Evolutionary conservation across 2,329 filamentous ascomycete genomes (phyloP).

Genomic region (Monosporascus sp.): DNA sequence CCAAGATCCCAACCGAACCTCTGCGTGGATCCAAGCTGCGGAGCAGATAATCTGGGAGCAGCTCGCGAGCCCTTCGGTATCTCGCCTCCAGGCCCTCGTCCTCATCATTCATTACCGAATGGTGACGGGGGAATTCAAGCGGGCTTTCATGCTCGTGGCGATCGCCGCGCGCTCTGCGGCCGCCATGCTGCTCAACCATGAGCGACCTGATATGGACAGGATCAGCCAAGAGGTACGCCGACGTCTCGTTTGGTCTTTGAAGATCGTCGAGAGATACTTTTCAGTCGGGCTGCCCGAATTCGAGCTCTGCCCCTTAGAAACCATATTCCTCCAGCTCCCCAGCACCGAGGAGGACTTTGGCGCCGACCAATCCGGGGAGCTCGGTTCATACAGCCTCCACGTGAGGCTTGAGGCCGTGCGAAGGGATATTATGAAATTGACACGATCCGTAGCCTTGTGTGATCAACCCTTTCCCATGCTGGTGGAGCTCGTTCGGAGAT

Average conservation of each 20-base stretch:
- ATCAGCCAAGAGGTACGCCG: conserved; percentile 38
- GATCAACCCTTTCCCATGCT: conserved; percentile 16
- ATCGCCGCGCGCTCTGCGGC: conserved; percentile 38
- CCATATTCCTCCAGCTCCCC: conserved; percentile 36
- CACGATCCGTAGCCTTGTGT: conserved; percentile 12
- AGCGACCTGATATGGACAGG: conserved; percentile 34
- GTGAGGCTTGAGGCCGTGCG: conserved; percentile 13
- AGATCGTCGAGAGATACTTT: conserved; percentile 37
- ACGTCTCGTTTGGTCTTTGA: conserved; percentile 40
- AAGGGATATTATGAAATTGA: conserved; percentile 17
- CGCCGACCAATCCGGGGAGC: conserved; percentile 3
- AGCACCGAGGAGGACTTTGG: conserved; percentile 39
- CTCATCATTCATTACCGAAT: conserved; percentile 41
- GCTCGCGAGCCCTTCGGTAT: conserved; percentile 17
- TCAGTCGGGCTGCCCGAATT: conserved; percentile 40
- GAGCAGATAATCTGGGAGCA: conserved; percentile 16
- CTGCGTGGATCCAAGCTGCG: conserved; percentile 15
- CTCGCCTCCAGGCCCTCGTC: conserved; percentile 34
- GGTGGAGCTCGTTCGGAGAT: conserved; percentile 8
- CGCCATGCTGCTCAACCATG: conserved; percentile 39
- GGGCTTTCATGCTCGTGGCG: conserved; percentile 40
- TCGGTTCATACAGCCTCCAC: conserved; percentile 12
- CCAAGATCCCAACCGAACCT: conserved; percentile 1
- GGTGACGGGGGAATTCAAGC: conserved; percentile 37
- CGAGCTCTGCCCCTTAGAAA: conserved; percentile 37